Evolutionary conservation across 345 rosid species (phyloP).

Genomic region (Conringia planisiliqua): DNA sequence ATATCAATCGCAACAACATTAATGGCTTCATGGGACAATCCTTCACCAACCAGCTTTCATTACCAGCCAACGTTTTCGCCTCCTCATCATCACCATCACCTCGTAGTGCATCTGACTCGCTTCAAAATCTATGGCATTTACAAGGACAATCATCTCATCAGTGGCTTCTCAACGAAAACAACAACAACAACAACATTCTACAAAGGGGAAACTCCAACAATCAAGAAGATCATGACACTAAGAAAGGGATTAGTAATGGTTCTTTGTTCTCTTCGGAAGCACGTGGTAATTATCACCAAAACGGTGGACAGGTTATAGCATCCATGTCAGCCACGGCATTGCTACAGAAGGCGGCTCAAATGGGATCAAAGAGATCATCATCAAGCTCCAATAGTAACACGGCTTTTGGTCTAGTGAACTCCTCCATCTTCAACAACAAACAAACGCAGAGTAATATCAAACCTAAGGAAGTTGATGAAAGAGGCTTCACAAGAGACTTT

Average conservation of each 20-base stretch:
- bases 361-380: conserved; percentile 64
- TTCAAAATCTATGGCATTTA: conserved; percentile 30
- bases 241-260: background rate
- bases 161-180: conserved; percentile 24
- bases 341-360: conserved; percentile 77
- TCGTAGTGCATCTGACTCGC: conserved; percentile 5
- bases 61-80: conserved; percentile 12
- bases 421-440: conserved; percentile 20
- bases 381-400: background rate
- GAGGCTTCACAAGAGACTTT: conserved; percentile 62
- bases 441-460: conserved; percentile 1
- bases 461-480: conserved; percentile 26
- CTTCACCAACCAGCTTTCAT: conserved; percentile 18
- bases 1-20: conserved; percentile 7
- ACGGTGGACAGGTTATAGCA: conserved; percentile 14
- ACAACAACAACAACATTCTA: conserved; percentile 14
- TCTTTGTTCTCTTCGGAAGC: conserved; percentile 22
- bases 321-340: conserved; percentile 89
- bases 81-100: conserved; percentile 15
- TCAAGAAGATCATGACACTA: conserved; percentile 21
- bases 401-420: conserved; percentile 33
- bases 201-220: conserved; percentile 25
- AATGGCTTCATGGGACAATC: conserved; percentile 23
- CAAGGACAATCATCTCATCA: conserved; percentile 31
- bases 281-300: background rate